Conservation (phyloP, 1,284 basidiomycete genomes). For the Meripilus lineatus region DNA sequence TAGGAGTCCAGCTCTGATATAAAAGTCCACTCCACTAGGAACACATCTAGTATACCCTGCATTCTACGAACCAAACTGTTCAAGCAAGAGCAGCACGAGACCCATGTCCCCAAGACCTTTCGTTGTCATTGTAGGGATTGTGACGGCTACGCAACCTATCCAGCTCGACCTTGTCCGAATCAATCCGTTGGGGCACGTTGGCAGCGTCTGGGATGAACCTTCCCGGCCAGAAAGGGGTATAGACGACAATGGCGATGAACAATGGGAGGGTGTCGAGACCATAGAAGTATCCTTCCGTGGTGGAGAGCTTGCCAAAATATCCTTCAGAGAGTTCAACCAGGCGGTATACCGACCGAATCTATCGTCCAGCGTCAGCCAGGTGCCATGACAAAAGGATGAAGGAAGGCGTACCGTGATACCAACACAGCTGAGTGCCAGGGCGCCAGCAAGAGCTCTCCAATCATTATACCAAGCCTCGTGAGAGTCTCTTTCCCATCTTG, state of each 20-base stretch:
- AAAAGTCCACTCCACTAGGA: too few relatives aligned
- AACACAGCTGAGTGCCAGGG: slow-evolving; percentile 53
- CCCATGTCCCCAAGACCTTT: too few relatives aligned
- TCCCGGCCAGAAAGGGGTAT: slow-evolving; percentile 56
- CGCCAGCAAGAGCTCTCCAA: slow-evolving; percentile 54
- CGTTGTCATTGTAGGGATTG: too few relatives aligned
- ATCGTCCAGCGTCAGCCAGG: too few relatives aligned
- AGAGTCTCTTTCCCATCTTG: slow-evolving; percentile 38
- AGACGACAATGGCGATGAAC: slow-evolving; percentile 52
- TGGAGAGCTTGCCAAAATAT: slow-evolving; percentile 54
- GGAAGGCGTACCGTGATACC: slow-evolving; percentile 60
- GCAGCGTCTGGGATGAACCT: slow-evolving; percentile 50
- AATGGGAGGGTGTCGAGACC: slow-evolving; percentile 62
- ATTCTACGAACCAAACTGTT: too few relatives aligned
- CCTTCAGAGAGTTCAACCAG: slow-evolving; percentile 64
- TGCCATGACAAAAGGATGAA: too few relatives aligned
- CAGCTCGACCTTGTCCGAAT: too few relatives aligned
- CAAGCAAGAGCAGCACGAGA: too few relatives aligned
- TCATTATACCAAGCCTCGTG: slow-evolving; percentile 43
- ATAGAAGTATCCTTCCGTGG: slow-evolving; percentile 54
- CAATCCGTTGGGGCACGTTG: too few relatives aligned
- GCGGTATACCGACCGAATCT: slow-evolving; percentile 68
- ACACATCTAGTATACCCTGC: too few relatives aligned
- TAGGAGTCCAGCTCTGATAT: too few relatives aligned
- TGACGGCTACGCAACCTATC: too few relatives aligned